Evolutionary conservation across 495 filamentous ascomycete genomes (phyloP), one percentile per base, ranked within the genome.

Genomic region (Talaromyces proteolyticus): DNA sequence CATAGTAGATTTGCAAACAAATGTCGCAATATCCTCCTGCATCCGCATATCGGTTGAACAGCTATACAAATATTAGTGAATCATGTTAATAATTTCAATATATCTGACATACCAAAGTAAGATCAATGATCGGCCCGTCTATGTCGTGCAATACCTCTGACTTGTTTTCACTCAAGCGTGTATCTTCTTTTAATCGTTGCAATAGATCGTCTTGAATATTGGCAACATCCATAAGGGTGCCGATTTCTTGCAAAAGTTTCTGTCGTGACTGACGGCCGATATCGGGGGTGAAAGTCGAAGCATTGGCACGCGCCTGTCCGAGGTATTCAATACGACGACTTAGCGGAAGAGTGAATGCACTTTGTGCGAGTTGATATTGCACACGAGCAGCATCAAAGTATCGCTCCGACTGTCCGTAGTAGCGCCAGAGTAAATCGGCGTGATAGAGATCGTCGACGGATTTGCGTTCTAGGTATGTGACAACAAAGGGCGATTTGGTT

Each of bases 131-230:
- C 7, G 80, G 77, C 5, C 87, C 87, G 63, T 95, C 81, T 19
- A 99, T 73, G 16, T 78, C 72, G 22, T 69, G 59, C 40, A 87
- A 60, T 14, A 95, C 78, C 36, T 82, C 73, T 5, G 66, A 55
- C 52, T 78, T 78, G 49, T 78, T 80, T 11, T 84, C 80, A 4
- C 66, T 57, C 36, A 96, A 75, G 34, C 93, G 81, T 4, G 63
- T 50, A 56, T 97, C 92, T 29, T 75, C 76, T 61, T 77, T 85
- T 39, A 99, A 63, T 38, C 87, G 76, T 66, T 91, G 86, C 42
- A 97, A 70, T 22, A 97, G 63, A 55, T 97, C 93, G 57, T 95
- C 88, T 65, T 99, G 93, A 53, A 99, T 89, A 56, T 91, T 91
- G 17, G 92, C 92, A 23, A 97, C 79, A 55, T 97, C 94, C 22